A percentile compares a stretch with the other conserved stretches of the same genome.
Conservation (phyloP, 352 stramenopile species). For the Globisporangium cederbergense region DNA sequence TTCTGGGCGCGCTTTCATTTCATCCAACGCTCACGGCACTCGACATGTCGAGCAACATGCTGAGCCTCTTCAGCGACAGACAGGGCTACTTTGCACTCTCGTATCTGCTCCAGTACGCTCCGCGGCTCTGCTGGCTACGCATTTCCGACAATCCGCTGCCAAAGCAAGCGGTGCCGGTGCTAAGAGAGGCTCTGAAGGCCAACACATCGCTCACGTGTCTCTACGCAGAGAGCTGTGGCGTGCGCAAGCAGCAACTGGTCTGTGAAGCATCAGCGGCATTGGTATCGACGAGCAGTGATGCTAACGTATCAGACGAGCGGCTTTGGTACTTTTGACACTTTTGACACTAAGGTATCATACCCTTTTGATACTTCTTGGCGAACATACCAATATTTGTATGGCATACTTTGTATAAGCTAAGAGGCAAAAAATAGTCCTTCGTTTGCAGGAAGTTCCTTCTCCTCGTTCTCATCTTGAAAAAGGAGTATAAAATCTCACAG, state of each 20-base stretch:
- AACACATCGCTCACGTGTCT: slow-evolving; percentile 46
- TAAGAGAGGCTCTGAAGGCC: slow-evolving; percentile 24
- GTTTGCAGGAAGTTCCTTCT: no score
- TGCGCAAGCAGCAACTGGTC: slow-evolving; percentile 16
- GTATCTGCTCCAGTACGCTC: slow-evolving; percentile 47
- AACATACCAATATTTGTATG: no score
- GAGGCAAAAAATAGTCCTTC: no score
- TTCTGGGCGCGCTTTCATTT: slow-evolving; percentile 45
- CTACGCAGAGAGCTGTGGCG: slow-evolving; percentile 23
- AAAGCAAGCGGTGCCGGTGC: slow-evolving; percentile 1
- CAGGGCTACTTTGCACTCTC: slow-evolving; percentile 48
- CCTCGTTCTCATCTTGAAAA: no score
- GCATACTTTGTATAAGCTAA: no score
- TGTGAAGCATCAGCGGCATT: not conserved
- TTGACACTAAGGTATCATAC: not conserved
- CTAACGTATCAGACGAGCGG: not conserved
- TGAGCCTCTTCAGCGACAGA: slow-evolving; percentile 53
- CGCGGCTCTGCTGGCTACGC: slow-evolving; percentile 43
- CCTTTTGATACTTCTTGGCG: no score
- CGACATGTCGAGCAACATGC: slow-evolving; percentile 54
- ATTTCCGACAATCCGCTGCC: slow-evolving; percentile 40
- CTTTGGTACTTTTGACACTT: slow-evolving; percentile 6
- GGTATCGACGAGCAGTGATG: not conserved
- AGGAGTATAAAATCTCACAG: no score
- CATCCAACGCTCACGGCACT: slow-evolving; percentile 52